Base-by-base conservation (phyloP, 192 early-diverging fungal genomes). In the Mortierella hygrophila region DNA sequence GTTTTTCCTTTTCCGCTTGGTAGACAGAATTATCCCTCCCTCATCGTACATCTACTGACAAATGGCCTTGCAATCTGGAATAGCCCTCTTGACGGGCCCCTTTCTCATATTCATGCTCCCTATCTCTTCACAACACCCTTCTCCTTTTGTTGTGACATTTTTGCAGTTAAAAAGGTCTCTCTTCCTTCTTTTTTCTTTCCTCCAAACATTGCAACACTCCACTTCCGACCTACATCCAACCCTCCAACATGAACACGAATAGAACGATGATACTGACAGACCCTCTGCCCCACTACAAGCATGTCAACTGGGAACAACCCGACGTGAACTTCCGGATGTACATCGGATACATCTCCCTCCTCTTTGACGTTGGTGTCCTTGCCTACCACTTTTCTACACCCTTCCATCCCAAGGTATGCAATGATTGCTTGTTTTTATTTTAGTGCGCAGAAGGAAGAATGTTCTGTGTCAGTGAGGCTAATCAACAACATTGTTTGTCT, bases 371-470 rank as follows among this genome's bases (percentile, higher is more conserved):
- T 6, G 83, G 70, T 1, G 83, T 85, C 23, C 69, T 85, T n/a
- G 57, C 70, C 2, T 85, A 85, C 38, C 83, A 85, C 44, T 85
- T 85, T 32, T 69, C 60, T 4, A 85, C 83, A 15, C 83, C 83
- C 11, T 85, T 76, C 46, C 83, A 85, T 68, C 83, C 83, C 11
- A 85, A 85, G 78, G 83, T 85, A 65, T 4, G 42, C 44, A 46
- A 13, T 15, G 11, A 46, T 46, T 46, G 44, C 13, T 46, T 46
- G 44, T 46, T 46, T 46, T 11, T 15, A 15, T 13, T 15, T 13
- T 15, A 15, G 44, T 13, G 44, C 44, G 15, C 44, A 13, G 21
- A 4, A 55, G 20, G 7, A 55, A 55, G 18, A 6, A 23, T 55
- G 20, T 23, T 55, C 18, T 55, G 23, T 29, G 23, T 60, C n/a